Base-by-base conservation (phyloP, 345 rosid genomes). In the Crucihimalaya himalaica region DNA sequence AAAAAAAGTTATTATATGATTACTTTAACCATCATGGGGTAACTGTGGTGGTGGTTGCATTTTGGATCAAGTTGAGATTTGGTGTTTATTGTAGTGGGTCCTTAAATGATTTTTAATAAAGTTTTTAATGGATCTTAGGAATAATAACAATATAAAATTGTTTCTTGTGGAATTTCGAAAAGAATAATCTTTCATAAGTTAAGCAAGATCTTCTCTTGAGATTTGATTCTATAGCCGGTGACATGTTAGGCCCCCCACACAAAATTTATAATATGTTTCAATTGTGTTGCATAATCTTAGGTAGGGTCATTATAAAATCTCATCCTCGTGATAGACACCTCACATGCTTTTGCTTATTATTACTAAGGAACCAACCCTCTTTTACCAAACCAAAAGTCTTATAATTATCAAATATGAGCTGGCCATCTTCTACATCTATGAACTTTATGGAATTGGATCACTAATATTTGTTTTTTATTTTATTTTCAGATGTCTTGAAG, bases 401-500 rank as follows among this genome's bases (percentile, higher is more conserved):
- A 56, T 73, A 16, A 56, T 74, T 19, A 56, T 42, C 63, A 42
- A 19, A 42, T 35, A 10, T 58, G 67, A 58, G 68, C 47, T 74
- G 73, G 78, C 37, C 68, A 67, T 74, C 14, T 59, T 74, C 19
- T 74, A 23, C 7, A 66, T 74, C 59, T 18, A 23, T 32, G 5
- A 56, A 46, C 51, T 57, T 66, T 74, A 58, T 57, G 16, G 25
- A 47, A 27, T 6, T 37, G 9, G 59, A 65, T 74, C 40, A 74
- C 67, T 74, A 50, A 74, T 37, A 19, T 57, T 27, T 48, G 2
- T 50, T 63, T 28, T 29, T 20, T n/a, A 12, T 3, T 3, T 27
- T 37, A 13, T n/a, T 20, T 67, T 45, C 82, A 92, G 96, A 67
- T 92, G 97, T 77, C 85, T 92, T 72, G 98, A 90, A 74, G 96